Conservation (phyloP, 1,284 basidiomycete species). For the Rhodotorula sp. region DNA sequence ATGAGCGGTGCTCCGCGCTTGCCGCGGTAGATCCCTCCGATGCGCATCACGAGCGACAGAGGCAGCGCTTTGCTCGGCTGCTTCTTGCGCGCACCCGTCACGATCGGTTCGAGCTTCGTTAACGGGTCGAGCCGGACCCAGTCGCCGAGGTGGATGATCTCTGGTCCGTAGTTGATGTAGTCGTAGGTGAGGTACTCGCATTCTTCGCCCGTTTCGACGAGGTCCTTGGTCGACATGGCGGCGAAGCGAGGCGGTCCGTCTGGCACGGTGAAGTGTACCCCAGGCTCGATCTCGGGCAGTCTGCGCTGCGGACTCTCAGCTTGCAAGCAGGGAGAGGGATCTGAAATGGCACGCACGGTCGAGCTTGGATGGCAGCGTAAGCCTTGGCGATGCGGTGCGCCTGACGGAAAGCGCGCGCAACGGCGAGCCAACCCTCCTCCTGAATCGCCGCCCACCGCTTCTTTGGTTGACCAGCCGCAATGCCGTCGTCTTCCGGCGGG, state of each 20-base stretch:
- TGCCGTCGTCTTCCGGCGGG: not conserved
- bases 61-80: not conserved
- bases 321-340: no score
- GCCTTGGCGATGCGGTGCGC: slow-evolving; percentile 26
- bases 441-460: slow-evolving; percentile 24
- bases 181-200: slow-evolving; percentile 26
- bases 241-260: not conserved
- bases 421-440: slow-evolving; percentile 5
- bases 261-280: slow-evolving; percentile 19
- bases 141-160: slow-evolving; percentile 30
- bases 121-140: slow-evolving; percentile 28
- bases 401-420: slow-evolving; percentile 17
- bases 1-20: slow-evolving; percentile 13
- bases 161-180: slow-evolving; percentile 31
- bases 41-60: slow-evolving; percentile 30
- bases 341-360: slow-evolving; percentile 21
- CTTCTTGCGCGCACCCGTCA: not conserved
- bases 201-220: not conserved
- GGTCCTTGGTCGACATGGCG: not conserved
- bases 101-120: slow-evolving; percentile 12
- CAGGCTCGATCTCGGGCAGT: slow-evolving; percentile 7
- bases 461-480: not conserved
- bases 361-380: slow-evolving; percentile 23
- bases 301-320: not conserved
- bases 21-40: slow-evolving; percentile 20